Conservation (phyloP, 2,329 filamentous ascomycete genomes). For the Chaetothyriales sp. region DNA sequence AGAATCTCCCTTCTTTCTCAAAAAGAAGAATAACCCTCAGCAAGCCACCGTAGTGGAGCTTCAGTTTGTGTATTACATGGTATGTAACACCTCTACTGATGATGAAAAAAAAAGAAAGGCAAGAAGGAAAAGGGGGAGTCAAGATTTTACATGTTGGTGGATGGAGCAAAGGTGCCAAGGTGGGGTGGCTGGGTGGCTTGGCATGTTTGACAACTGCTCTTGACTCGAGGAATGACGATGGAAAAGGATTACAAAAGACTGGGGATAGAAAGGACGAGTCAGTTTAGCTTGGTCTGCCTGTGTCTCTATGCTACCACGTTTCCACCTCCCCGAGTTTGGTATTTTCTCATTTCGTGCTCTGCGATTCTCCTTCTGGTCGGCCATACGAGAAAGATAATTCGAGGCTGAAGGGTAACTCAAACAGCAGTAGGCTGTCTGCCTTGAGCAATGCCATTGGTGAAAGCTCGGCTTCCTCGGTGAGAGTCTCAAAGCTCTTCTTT, state of each 20-base stretch:
- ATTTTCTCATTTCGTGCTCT: slow-evolving; percentile 6
- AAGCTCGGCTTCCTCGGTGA: too few relatives aligned
- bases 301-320: too few relatives aligned
- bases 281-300: too few relatives aligned
- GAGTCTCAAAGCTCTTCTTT: too few relatives aligned
- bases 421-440: too few relatives aligned
- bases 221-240: not conserved
- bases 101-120: slow-evolving; percentile 31
- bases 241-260: not conserved
- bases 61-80: slow-evolving; percentile 34
- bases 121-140: slow-evolving; percentile 16
- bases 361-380: slow-evolving; percentile 1
- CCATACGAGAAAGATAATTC: too few relatives aligned
- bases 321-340: slow-evolving; percentile 2
- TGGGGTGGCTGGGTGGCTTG: not conserved
- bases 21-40: slow-evolving; percentile 36
- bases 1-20: slow-evolving; percentile 22
- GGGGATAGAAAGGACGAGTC: too few relatives aligned
- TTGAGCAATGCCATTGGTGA: too few relatives aligned
- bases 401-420: too few relatives aligned
- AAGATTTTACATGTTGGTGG: not conserved
- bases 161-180: not conserved
- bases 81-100: slow-evolving; percentile 40
- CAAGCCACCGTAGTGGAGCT: slow-evolving; percentile 36
- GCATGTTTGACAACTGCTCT: not conserved